These are phyloP conservation scores for Helicostylum pulchrum DNA, from an alignment of 192 early-diverging fungal genomes.

Conservation along the genomic window DNA sequence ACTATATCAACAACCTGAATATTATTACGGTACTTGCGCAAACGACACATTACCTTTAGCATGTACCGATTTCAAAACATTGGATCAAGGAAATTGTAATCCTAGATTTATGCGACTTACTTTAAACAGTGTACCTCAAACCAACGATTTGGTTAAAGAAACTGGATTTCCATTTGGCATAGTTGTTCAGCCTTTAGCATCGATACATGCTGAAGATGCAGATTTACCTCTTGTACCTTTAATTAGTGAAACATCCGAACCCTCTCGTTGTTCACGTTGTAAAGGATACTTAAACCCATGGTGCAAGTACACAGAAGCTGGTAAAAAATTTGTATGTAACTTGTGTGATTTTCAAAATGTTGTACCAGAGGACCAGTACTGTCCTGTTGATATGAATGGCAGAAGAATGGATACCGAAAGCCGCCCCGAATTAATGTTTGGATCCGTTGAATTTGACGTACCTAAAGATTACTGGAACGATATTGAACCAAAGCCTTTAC, in stretches of 20 bases:
- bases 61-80: conserved; percentile 70
- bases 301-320: conserved; percentile 85
- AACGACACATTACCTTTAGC: conserved; percentile 74
- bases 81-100: conserved; percentile 93
- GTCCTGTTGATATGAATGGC: conserved; percentile 91
- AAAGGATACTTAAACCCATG: conserved; percentile 93
- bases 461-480: conserved; percentile 71
- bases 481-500: conserved; percentile 46
- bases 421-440: conserved; percentile 85
- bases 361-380: conserved; percentile 88
- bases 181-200: conserved; percentile 89
- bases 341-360: conserved; percentile 85
- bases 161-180: conserved; percentile 85
- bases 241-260: conserved; percentile 69
- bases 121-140: conserved; percentile 80
- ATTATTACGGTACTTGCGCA: conserved; percentile 64
- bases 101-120: conserved; percentile 91
- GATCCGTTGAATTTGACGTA: conserved; percentile 89
- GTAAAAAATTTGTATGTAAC: conserved; percentile 91
- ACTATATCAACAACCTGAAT: neutral
- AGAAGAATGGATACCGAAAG: conserved; percentile 77
- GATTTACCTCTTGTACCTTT: conserved; percentile 80
- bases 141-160: conserved; percentile 72
- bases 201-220: conserved; percentile 71
- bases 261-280: conserved; percentile 87